Base-by-base conservation (phyloP, 2,329 filamentous ascomycete genomes). In the Colletotrichum nymphaeae region DNA sequence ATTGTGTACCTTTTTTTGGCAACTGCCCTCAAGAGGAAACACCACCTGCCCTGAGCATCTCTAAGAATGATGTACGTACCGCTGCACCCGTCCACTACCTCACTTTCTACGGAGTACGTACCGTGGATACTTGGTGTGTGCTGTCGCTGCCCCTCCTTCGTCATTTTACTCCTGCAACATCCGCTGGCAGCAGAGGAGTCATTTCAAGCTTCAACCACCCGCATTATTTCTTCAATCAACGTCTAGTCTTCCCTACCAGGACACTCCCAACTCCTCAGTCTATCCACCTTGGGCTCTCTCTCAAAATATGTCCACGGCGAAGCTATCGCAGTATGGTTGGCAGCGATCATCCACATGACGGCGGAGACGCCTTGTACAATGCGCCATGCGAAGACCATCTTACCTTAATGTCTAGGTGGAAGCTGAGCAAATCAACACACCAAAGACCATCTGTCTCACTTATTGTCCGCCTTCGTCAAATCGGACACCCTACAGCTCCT, bases 1-100 rank as follows among this genome's bases (percentile, higher is more conserved):
- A 30, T 24, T 19, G 8, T 26, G 30, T 52, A 32, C 14, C 70
- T 70, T 73, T 73, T 65, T 73, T 73, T 60, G 70, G 60, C 28
- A 42, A 42, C 37, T 42, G 37, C 53, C 55, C 16, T 53, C 58
- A 53, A 53, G 22, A 26, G 37, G 24, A 24, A 11, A 22, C 26
- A n/a, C 32, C 6, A n/a, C 32, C 37, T 42, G 37, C 37, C 16
- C 37, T 42, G 32, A 35, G 32, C 37, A 42, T 42, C 16, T 16
- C 37, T 7, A 14, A 6, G 16, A 11, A 12, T 8, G 32, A 12
- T 42, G 32, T 65, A 65, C 52, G 63, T 65, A 65, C 32, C 22
- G 30, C 49, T 8, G 5, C 49, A 63, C 49, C 49, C 22, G 49
- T 35, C 22, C 14, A 49, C 7, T 2, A 24, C 24, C 24, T 24